phyloP scores from a whole-genome alignment of 164 flowering plant genomes.

The Stephania yunnanensis region DNA sequence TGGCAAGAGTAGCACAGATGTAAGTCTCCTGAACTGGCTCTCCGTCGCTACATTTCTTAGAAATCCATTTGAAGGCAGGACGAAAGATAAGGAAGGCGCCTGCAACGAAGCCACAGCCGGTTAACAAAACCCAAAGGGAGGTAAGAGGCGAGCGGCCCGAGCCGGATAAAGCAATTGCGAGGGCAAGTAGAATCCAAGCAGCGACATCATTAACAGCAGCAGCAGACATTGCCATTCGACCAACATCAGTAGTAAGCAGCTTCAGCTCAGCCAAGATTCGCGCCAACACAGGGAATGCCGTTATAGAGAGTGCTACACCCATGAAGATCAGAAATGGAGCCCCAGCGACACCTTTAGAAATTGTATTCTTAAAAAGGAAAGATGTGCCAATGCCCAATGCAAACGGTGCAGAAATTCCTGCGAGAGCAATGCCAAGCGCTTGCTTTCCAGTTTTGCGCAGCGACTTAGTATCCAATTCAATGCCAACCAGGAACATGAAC shows the following conservation, averaged over 20 bases:
- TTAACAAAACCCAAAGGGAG: conserved; percentile 55
- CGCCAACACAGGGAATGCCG: conserved; percentile 81
- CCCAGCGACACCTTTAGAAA: conserved; percentile 41
- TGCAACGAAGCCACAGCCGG: conserved; percentile 41
- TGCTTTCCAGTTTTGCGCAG: conserved; percentile 52
- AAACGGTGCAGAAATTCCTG: conserved; percentile 68
- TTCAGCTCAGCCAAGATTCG: conserved; percentile 80
- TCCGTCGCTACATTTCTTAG: conserved; percentile 43
- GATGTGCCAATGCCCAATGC: conserved; percentile 60
- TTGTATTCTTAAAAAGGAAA: conserved; percentile 41
- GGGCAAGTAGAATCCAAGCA: conserved; percentile 80
- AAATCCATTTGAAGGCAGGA: conserved; percentile 49
- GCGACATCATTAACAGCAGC: conserved; percentile 80
- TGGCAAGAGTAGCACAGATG: conserved; percentile 45
- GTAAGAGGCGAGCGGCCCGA: conserved; percentile 36
- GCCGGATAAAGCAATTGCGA: conserved; percentile 70
- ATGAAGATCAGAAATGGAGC: conserved; percentile 62
- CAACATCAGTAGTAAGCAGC: conserved; percentile 77
- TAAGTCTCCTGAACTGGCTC: conserved; percentile 65
- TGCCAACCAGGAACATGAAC: conserved; percentile 66
- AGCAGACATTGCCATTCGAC: conserved; percentile 82
- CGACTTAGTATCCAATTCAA: conserved; percentile 57
- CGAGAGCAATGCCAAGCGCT: conserved; percentile 53
- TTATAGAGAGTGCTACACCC: conserved; percentile 84
- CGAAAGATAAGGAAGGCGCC: conserved; percentile 25